phyloP scores from a whole-genome alignment of 163 green algal species.

The Coccomyxa subellipsoidea region DNA sequence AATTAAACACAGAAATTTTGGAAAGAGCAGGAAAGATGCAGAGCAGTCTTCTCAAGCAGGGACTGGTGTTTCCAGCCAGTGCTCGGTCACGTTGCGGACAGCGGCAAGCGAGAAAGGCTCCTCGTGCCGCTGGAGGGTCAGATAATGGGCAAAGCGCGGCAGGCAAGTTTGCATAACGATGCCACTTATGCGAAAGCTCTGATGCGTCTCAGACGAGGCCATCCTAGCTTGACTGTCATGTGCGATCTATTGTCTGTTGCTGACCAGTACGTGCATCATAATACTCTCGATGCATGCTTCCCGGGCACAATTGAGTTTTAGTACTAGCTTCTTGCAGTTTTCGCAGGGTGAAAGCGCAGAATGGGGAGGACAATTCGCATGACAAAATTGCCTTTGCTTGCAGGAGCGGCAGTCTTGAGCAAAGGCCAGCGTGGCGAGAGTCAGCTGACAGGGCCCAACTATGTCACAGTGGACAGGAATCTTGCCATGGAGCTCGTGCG shows the following conservation, averaged over 20 bases:
- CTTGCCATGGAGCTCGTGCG: conserved; percentile 84
- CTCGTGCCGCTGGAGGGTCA: not conserved
- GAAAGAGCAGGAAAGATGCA: too few relatives aligned
- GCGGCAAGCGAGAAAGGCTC: not conserved
- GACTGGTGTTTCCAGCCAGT: not conserved
- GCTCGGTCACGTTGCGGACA: not conserved
- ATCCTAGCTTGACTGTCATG: too few relatives aligned
- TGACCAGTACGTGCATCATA: too few relatives aligned
- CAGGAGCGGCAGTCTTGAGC: not conserved
- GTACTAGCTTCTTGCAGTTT: too few relatives aligned
- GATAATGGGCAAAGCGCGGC: not conserved
- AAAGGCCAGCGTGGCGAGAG: not conserved
- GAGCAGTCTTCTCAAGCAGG: not conserved
- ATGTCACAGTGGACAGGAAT: conserved; percentile 49
- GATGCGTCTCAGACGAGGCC: too few relatives aligned
- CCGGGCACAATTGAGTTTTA: too few relatives aligned
- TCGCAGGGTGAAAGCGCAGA: too few relatives aligned
- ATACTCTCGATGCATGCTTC: too few relatives aligned
- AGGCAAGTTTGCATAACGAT: not conserved
- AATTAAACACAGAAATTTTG: too few relatives aligned
- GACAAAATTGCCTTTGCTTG: not conserved
- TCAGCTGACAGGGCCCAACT: not conserved
- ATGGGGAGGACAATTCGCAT: too few relatives aligned
- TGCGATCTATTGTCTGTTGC: too few relatives aligned
- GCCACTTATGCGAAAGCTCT: too few relatives aligned